Conservation (phyloP, 108 stramenopile species). For the Cylindrotheca closterium region DNA sequence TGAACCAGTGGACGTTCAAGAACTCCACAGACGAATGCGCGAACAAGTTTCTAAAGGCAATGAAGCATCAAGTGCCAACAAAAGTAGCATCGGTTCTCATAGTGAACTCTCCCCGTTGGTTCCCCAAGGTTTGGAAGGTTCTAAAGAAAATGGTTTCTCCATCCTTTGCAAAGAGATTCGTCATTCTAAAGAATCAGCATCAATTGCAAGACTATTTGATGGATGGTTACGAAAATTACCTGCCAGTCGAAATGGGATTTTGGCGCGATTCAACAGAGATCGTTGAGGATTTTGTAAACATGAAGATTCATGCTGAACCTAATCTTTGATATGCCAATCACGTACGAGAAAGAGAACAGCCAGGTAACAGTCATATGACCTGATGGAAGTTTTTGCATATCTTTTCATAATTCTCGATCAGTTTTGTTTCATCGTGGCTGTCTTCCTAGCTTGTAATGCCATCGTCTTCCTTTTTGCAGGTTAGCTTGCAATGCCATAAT, state of each 20-base stretch:
- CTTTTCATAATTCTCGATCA: no score
- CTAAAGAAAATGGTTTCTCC: slow-evolving; percentile 46
- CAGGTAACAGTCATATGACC: no score
- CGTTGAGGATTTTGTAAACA: slow-evolving; percentile 34
- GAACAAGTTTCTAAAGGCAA: slow-evolving; percentile 37
- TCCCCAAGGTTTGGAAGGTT: slow-evolving; percentile 42
- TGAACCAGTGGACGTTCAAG: slow-evolving; percentile 48
- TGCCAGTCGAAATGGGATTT: slow-evolving; percentile 43
- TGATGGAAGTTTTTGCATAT: no score
- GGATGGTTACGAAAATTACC: slow-evolving; percentile 26
- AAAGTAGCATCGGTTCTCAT: slow-evolving; percentile 46
- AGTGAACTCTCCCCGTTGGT: slow-evolving; percentile 62
- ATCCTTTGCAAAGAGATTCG: slow-evolving; percentile 35
- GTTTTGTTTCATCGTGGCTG: no score
- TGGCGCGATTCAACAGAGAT: slow-evolving; percentile 21
- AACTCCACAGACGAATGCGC: slow-evolving; percentile 46
- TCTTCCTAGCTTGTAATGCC: no score
- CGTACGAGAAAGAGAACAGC: no score
- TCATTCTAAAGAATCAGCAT: slow-evolving; percentile 35
- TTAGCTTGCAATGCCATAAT: no score
- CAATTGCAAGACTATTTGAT: slow-evolving; percentile 23
- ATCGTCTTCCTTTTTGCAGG: no score
- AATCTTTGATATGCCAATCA: no score
- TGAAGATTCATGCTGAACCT: no score
- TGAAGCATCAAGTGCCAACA: slow-evolving; percentile 39